Conservation (phyloP, 768 basidiomycete genomes). For the Hericium coralloides region DNA sequence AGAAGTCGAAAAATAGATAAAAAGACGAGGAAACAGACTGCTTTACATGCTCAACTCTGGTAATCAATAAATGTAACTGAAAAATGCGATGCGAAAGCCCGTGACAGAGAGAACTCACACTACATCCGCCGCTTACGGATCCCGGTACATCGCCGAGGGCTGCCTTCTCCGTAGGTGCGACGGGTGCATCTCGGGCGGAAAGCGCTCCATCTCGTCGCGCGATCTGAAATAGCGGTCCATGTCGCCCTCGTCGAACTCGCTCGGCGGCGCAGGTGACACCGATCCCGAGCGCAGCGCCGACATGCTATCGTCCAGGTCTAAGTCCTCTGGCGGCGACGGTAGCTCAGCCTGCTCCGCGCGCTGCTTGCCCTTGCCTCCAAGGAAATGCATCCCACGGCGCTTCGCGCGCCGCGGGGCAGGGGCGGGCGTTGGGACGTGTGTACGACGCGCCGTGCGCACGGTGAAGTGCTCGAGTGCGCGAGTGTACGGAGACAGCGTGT, state of each 20-base stretch:
- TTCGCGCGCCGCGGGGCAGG: conserved; percentile 59
- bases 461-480: conserved; percentile 87
- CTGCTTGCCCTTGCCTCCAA: conserved; percentile 43
- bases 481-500: conserved; percentile 92
- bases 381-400: conserved; percentile 48
- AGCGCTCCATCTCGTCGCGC: conserved; percentile 17
- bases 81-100: too few species aligned
- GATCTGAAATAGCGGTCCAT: conserved; percentile 67
- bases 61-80: too few species aligned
- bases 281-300: neutral
- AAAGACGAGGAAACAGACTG: too few species aligned
- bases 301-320: conserved; percentile 1
- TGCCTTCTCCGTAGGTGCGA: neutral
- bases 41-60: too few species aligned
- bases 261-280: conserved; percentile 20
- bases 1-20: too few species aligned
- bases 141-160: too few species aligned
- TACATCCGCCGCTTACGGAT: too few species aligned
- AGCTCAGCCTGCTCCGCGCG: neutral
- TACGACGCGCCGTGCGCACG: conserved; percentile 78
- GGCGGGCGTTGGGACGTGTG: conserved; percentile 29
- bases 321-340: conserved; percentile 8
- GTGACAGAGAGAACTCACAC: too few species aligned
- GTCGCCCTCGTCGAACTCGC: conserved; percentile 62
- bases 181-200: neutral